Evolutionary conservation across 2,329 filamentous ascomycete species (phyloP).

Genomic region (Scedosporium aurantiacum): DNA sequence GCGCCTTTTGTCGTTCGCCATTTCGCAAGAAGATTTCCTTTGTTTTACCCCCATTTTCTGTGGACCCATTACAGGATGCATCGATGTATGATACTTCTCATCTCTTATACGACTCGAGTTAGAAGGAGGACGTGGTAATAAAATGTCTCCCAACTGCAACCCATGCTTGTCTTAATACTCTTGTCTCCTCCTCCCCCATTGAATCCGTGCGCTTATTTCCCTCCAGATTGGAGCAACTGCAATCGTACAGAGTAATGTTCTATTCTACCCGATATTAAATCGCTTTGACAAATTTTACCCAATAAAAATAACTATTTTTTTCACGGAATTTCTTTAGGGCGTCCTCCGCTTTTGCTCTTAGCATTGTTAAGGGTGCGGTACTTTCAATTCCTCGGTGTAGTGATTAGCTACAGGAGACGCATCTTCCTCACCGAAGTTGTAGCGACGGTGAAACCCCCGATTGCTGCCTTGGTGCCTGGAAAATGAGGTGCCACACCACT

Average conservation of each 20-base stretch:
- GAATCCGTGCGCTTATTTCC: too few relatives aligned
- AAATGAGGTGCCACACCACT: background rate
- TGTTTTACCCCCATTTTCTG: background rate
- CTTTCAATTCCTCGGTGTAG: background rate
- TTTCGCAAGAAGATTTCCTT: background rate
- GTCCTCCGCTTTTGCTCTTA: too few relatives aligned
- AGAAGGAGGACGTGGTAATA: conserved; percentile 13
- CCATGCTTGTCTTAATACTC: conserved; percentile 6
- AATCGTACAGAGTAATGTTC: too few relatives aligned
- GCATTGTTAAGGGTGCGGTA: background rate
- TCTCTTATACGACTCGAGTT: conserved; percentile 6
- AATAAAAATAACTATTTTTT: too few relatives aligned
- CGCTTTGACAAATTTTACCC: too few relatives aligned
- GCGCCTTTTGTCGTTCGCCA: background rate
- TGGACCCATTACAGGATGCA: background rate
- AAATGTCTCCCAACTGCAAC: conserved; percentile 3
- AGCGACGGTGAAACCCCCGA: background rate
- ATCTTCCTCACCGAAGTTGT: background rate
- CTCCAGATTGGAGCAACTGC: too few relatives aligned
- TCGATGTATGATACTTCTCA: conserved; percentile 5
- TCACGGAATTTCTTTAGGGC: too few relatives aligned
- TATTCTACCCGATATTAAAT: too few relatives aligned
- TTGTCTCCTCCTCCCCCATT: too few relatives aligned
- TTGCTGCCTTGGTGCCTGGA: background rate
- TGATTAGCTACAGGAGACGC: background rate